Evolutionary conservation across 257 asterid species (phyloP).

Genomic region (Schizonepeta tenuifolia): DNA sequence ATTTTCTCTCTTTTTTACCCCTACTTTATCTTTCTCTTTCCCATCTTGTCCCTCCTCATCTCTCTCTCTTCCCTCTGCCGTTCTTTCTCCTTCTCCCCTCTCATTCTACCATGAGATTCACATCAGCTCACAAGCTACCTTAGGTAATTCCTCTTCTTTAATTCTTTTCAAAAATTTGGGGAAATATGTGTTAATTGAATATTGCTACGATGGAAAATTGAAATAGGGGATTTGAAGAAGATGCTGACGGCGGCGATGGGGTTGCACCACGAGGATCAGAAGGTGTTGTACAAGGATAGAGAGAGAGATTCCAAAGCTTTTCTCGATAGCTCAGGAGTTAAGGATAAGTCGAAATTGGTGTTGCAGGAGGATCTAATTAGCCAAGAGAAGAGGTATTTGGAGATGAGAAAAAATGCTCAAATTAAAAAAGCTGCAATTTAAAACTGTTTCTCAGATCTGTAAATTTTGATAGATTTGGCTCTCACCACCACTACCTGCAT

Average conservation of each 20-base stretch:
- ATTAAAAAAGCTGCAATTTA: slow-evolving; percentile 69
- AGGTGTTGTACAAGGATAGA: slow-evolving; percentile 71
- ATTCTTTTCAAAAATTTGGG: not conserved
- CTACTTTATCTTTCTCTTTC: too few relatives aligned
- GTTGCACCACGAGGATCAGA: slow-evolving; percentile 88
- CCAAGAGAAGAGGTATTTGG: slow-evolving; percentile 69
- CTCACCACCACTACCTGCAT: too few relatives aligned
- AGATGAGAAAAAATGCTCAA: slow-evolving; percentile 66
- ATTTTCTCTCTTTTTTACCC: too few relatives aligned
- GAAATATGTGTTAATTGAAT: not conserved
- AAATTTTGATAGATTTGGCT: too few relatives aligned
- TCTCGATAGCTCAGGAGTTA: slow-evolving; percentile 76
- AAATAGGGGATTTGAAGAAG: slow-evolving; percentile 87
- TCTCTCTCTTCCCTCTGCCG: too few relatives aligned
- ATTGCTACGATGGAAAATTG: not conserved
- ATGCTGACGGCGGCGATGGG: slow-evolving; percentile 86
- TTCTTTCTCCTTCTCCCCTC: too few relatives aligned
- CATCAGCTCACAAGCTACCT: slow-evolving; percentile 77
- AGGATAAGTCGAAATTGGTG: slow-evolving; percentile 82
- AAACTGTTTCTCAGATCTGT: slow-evolving; percentile 63
- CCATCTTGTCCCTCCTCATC: too few relatives aligned
- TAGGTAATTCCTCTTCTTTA: slow-evolving; percentile 50
- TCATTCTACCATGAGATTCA: slow-evolving; percentile 70
- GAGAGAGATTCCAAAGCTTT: slow-evolving; percentile 79
- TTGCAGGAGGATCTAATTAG: slow-evolving; percentile 76